Conservation (phyloP, 441 rosid genomes). For the Aquilaria agallochum region DNA sequence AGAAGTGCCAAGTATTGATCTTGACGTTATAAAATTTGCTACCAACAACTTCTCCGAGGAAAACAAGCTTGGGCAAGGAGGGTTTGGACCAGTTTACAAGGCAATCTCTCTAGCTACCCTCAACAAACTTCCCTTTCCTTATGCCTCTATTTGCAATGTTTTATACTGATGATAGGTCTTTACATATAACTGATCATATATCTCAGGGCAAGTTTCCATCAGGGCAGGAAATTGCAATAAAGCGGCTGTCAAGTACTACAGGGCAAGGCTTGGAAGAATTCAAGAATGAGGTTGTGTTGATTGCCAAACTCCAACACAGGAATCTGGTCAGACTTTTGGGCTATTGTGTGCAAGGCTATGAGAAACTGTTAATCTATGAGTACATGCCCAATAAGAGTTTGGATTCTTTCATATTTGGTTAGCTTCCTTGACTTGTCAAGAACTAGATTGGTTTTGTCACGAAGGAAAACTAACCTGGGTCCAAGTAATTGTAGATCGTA, state of each 20-base stretch:
- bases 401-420: constrained; percentile 32
- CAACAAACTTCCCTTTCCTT: no score
- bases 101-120: background rate
- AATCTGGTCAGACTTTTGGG: constrained; percentile 32
- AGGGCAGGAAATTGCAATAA: constrained; percentile 12
- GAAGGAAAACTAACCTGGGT: background rate
- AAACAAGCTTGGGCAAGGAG: constrained; percentile 15
- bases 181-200: background rate
- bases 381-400: constrained; percentile 32
- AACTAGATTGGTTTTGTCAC: background rate
- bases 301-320: constrained; percentile 23
- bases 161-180: background rate
- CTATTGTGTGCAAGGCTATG: constrained; percentile 25
- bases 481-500: constrained; percentile 18
- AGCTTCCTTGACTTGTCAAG: constrained; percentile 4
- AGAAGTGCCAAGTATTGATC: constrained; percentile 12
- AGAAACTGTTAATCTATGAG: constrained; percentile 29
- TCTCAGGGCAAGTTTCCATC: constrained; percentile 8
- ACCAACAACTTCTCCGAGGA: constrained; percentile 9
- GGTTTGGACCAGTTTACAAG: constrained; percentile 17
- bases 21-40: constrained; percentile 8
- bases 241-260: constrained; percentile 15
- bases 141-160: background rate
- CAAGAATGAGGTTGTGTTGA: constrained; percentile 11
- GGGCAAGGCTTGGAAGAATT: constrained; percentile 17